Evolutionary conservation across 2,329 filamentous ascomycete species (phyloP), one percentile per base, ranked within the genome.

Genomic region (Paraconiothyrium sp.): DNA sequence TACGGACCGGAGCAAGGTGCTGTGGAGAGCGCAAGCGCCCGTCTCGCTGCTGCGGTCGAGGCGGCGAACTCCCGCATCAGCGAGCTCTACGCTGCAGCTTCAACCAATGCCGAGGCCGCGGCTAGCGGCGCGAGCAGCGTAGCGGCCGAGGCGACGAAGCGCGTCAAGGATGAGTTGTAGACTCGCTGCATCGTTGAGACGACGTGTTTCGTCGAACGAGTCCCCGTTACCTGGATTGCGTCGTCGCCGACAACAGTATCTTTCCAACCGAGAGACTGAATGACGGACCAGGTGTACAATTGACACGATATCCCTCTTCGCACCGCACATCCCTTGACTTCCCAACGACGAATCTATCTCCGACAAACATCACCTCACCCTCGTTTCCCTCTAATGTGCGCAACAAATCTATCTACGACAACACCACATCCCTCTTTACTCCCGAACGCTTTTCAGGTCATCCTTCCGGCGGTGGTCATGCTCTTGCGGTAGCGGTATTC

Each of bases 131-230:
- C 84, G 14, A 66, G 67, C 44, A 76, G 71, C 56, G 74, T 67
- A 27, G 76, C 69, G 14, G 66, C 72, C 11, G 71, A 78, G 46
- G 82, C 79, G 13, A 83, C 83, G 1, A 76, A 77, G 56, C 78
- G 76, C 55, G 79, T 82, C 27, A 85, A 83, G 71, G 85, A 86
- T 71, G 84, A 87, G 76, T 79, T 87, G 77, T 86, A 71, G 57
- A 65, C 34, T 49, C 39, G 22, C 20, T 54, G 50, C 50, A 54
- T 54, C 50, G 35, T 54, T 10, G 9, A n/a, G 35, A 54, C 50
- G 4, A 37, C 22, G 22, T 54, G 50, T 34, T 16, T 30, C 13
- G 35, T 41, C 14, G 35, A 54, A n/a, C 50, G 35, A 10, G 50
- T 54, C 35, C 35, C 50, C 5, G 50, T 54, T 8, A 54, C 50